These are phyloP conservation scores for Tetradesmus obliquus DNA, from an alignment of 139 green algal genomes.

Conservation along the genomic window DNA sequence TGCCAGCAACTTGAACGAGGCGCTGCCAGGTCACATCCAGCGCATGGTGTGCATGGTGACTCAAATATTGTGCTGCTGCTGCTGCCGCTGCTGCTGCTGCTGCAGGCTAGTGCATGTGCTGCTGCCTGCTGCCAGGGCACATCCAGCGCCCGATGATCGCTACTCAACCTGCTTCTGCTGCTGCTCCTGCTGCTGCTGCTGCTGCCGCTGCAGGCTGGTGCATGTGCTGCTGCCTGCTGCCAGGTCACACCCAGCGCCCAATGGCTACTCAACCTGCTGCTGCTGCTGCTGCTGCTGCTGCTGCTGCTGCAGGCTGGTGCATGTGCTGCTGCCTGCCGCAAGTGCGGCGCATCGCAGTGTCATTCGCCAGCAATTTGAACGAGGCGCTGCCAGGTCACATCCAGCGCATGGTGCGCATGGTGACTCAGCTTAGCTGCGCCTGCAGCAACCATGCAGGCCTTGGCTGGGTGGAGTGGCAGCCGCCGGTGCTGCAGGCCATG, in stretches of 20 bases:
- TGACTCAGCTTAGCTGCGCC: slow-evolving; percentile 7
- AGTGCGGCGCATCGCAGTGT: not conserved
- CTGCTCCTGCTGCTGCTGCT: not conserved
- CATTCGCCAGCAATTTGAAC: not conserved
- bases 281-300: too few relatives aligned
- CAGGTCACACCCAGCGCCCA: too few relatives aligned
- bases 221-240: not conserved
- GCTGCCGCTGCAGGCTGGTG: not conserved
- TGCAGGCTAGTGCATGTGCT: too few relatives aligned
- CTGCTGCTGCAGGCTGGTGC: slow-evolving; percentile 14
- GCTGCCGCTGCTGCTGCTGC: too few relatives aligned
- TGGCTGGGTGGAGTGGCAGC: slow-evolving; percentile 41
- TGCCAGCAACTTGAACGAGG: not conserved
- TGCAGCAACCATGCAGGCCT: slow-evolving; percentile 20
- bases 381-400: slow-evolving; percentile 6
- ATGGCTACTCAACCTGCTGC: too few relatives aligned
- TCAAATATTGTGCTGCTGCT: too few relatives aligned
- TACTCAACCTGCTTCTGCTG: not conserved
- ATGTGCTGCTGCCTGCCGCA: slow-evolving; percentile 7
- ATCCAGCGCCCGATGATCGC: too few relatives aligned
- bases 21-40: slow-evolving; percentile 12
- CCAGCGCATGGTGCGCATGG: not conserved
- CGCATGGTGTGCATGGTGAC: too few relatives aligned
- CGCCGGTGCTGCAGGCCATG: slow-evolving; percentile 2
- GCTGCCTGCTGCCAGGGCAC: too few relatives aligned